Evolutionary conservation across 768 basidiomycete genomes (phyloP).

Genomic region (Trametes cingulata): DNA sequence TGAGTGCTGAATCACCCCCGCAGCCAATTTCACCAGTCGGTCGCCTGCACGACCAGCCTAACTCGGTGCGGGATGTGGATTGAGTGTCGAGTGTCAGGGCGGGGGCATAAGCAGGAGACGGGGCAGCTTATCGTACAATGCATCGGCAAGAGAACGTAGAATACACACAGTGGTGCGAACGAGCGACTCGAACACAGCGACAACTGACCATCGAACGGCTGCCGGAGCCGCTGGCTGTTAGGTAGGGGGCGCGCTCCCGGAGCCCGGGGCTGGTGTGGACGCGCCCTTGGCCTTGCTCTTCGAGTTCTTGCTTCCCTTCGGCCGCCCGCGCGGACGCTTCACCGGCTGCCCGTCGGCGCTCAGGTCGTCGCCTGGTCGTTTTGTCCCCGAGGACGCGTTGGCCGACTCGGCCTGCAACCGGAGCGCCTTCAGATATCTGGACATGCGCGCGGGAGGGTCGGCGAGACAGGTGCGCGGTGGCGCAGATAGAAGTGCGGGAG

Average conservation of each 20-base stretch:
- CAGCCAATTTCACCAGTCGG: not conserved
- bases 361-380: slow-evolving; percentile 30
- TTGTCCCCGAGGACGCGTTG: slow-evolving; percentile 14
- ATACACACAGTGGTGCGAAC: slow-evolving; percentile 2
- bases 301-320: slow-evolving; percentile 38
- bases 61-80: not conserved
- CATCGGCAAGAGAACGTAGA: not conserved
- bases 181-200: not conserved
- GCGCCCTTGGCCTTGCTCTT: slow-evolving; percentile 26
- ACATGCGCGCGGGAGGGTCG: not conserved
- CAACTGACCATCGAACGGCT: not conserved
- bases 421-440: slow-evolving; percentile 36
- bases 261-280: slow-evolving; percentile 8
- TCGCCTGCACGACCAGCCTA: slow-evolving; percentile 6
- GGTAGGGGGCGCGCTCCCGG: not conserved
- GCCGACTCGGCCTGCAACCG: slow-evolving; percentile 30
- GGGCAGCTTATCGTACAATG: slow-evolving; percentile 1
- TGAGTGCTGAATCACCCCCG: not conserved
- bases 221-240: not conserved
- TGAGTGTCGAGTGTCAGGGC: not conserved
- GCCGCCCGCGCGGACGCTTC: slow-evolving; percentile 38
- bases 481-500: not conserved
- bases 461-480: slow-evolving; percentile 6
- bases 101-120: not conserved
- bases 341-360: slow-evolving; percentile 26